Conservation (phyloP, 495 filamentous ascomycete genomes). For the Chaetomidium leptoderma region DNA sequence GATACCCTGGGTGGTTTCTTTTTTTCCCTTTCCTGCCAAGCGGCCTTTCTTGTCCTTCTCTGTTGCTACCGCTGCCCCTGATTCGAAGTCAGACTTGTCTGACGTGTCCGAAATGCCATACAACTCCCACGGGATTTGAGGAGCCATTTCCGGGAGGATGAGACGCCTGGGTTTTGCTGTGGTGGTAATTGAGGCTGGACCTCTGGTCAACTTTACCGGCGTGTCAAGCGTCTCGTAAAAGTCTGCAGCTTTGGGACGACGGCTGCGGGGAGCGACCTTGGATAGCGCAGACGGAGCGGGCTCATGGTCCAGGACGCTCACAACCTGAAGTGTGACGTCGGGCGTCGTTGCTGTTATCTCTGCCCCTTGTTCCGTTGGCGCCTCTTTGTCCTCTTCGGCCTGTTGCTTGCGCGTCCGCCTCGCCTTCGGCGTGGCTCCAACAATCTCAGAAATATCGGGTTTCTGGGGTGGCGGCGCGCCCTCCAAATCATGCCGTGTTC, state of each 20-base stretch:
- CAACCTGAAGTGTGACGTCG: too few species aligned
- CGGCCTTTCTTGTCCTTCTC: not conserved
- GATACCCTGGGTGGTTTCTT: not conserved
- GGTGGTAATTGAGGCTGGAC: not conserved
- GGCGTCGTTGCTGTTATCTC: not conserved
- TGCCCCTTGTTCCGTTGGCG: not conserved
- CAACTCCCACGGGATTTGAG: not conserved
- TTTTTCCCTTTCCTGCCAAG: not conserved
- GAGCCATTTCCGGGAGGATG: not conserved
- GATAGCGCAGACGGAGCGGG: not conserved
- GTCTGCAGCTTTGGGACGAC: not conserved
- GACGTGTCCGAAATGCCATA: not conserved
- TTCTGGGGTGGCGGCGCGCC: too few species aligned
- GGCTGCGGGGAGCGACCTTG: not conserved
- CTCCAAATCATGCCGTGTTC: too few species aligned
- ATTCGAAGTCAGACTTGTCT: not conserved
- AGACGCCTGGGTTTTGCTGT: not conserved
- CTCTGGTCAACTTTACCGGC: not conserved
- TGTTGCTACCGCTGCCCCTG: too few species aligned
- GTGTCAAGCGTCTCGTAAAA: not conserved
- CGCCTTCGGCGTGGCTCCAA: not conserved
- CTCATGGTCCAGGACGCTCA: too few species aligned
- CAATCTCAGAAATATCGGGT: too few species aligned
- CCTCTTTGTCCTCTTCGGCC: not conserved
- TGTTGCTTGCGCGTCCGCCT: not conserved